Evolutionary conservation across 2,329 filamentous ascomycete genomes (phyloP).

Genomic region (Aspergillus phoenicis): DNA sequence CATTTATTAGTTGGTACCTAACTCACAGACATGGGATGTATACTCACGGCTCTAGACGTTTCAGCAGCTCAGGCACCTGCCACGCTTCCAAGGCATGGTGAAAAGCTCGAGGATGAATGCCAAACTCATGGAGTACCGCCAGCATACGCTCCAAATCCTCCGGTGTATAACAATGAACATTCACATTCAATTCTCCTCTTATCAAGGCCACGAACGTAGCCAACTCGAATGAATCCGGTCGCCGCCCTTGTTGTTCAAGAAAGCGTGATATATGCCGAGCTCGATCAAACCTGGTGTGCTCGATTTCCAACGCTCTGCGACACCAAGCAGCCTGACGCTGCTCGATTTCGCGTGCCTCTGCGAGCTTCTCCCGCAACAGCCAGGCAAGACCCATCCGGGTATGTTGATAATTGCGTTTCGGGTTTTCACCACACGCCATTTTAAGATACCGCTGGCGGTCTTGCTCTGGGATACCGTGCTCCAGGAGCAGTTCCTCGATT

Average conservation of each 20-base stretch:
- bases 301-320: neutral
- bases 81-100: conserved; percentile 71
- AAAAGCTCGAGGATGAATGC: conserved; percentile 67
- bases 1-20: neutral
- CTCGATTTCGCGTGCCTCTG: conserved; percentile 37
- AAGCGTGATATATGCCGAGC: neutral
- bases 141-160: conserved; percentile 68
- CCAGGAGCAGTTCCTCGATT: conserved; percentile 65
- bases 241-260: neutral
- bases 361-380: conserved; percentile 68
- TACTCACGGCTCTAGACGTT: conserved; percentile 3
- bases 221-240: conserved; percentile 56
- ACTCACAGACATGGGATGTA: accelerated
- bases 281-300: neutral
- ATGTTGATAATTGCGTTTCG: conserved; percentile 62
- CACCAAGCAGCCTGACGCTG: neutral
- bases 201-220: conserved; percentile 65
- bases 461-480: conserved; percentile 58
- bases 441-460: conserved; percentile 71
- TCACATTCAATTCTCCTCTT: conserved; percentile 68
- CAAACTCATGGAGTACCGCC: conserved; percentile 66
- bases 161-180: conserved; percentile 72
- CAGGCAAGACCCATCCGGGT: conserved; percentile 70
- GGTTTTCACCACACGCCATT: conserved; percentile 74
- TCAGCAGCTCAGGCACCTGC: conserved; percentile 62